These are phyloP conservation scores for Funneliformis mosseae DNA, from an alignment of 192 early-diverging fungal species.

Conservation along the genomic window DNA sequence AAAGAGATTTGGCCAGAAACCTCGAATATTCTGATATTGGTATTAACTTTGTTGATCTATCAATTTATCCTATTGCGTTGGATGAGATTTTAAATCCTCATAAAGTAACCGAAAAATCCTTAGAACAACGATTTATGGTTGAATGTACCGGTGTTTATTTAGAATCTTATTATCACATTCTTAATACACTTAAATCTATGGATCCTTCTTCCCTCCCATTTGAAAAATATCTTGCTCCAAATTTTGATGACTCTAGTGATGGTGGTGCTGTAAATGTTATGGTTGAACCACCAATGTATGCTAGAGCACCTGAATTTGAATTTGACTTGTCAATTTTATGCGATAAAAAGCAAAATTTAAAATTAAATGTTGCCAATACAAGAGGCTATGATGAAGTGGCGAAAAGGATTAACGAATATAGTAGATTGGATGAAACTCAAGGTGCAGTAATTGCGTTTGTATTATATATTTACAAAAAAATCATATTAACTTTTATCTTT, in stretches of 20 bases:
- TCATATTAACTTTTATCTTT: neutral
- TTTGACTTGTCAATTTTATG: conserved; percentile 39
- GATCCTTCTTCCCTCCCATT: conserved; percentile 42
- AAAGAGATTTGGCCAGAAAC: conserved; percentile 34
- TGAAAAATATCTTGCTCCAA: conserved; percentile 44
- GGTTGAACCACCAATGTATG: conserved; percentile 43
- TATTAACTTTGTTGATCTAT: conserved; percentile 39
- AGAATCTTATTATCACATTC: conserved; percentile 43
- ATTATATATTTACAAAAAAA: neutral
- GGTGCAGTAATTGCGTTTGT: too few relatives aligned
- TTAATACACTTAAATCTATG: conserved; percentile 40
- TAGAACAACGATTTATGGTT: conserved; percentile 39
- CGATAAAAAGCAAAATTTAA: neutral
- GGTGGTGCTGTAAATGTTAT: neutral
- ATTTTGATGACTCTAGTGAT: neutral
- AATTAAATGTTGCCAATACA: conserved; percentile 21
- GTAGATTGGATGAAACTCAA: conserved; percentile 55
- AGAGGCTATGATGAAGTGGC: neutral
- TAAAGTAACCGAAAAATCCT: neutral
- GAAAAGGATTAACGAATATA: conserved; percentile 10
- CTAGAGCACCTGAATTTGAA: conserved; percentile 37
- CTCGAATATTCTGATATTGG: conserved; percentile 27
- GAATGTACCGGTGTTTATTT: conserved; percentile 43
- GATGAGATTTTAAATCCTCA: conserved; percentile 15
- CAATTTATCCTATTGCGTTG: conserved; percentile 33